Evolutionary conservation across 192 early-diverging fungal genomes (phyloP), one percentile per base, ranked within the genome.

Genomic region (Coemansia erecta): DNA sequence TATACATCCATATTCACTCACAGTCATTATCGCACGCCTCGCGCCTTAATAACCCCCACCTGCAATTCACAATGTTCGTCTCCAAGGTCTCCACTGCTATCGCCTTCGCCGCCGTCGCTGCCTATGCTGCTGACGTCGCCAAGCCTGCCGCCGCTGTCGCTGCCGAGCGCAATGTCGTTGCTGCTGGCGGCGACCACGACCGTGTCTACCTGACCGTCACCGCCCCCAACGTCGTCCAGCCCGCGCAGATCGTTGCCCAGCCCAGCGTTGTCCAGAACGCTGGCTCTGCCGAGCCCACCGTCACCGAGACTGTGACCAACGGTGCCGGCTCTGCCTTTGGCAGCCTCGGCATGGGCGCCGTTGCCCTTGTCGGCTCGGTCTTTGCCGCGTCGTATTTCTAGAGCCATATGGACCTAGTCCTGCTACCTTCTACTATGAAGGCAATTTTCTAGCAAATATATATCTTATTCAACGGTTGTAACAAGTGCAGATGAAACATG

Each of bases 231-330:
- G 56, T 71, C 35, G 59, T 51, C 35, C 64, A 66, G 58, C 64
- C 64, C 10, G 64, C 10, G 60, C 49, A 6, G 73, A 63, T 60
- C 17, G 58, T 43, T n/a, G 64, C 41, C 14, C 63, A 65, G 59
- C 61, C 61, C n/a, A 63, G 37, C 26, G 63, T 79, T 21, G 66
- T 79, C 11, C 70, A 72, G 60, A 72, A 72, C 49, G 72, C 72
- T 0, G 76, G 59, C 4, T 18, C 31, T 8, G 62, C 45, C 1
- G 69, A 78, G 49, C 57, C 64, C 54, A 73, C 70, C 22, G 70
- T 72, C 35, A 79, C 76, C 15, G 56, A 60, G 33, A 79, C 76
- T 31, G 48, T 54, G 11, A 70, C 57, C 24, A 70, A 58, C 53
- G 76, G 76, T 12, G 76, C 76, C 12, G 58, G 58, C 19, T 69